Base-by-base conservation (phyloP, 495 filamentous ascomycete species). In the Penicillium coprophilum region DNA sequence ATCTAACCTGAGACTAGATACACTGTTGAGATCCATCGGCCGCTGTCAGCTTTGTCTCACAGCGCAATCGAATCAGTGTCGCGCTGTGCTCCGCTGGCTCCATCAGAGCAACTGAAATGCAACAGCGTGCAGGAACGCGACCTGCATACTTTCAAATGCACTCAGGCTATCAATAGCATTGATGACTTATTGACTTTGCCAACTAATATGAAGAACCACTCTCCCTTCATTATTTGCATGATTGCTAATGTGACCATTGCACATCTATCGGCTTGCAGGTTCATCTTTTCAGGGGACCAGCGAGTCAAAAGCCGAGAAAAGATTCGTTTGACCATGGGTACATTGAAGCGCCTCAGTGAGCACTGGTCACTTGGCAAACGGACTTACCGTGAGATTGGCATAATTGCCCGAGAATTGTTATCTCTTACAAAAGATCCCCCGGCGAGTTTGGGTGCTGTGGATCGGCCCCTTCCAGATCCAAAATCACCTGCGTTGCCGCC, bases 181-280 rank as follows among this genome's bases (percentile, higher is more conserved):
- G 59, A 62, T 15, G 38, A 62, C 3, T 44, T 65, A 0, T 39
- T 65, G 11, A 60, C 63, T 12, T 57, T 65, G 6, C 63, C 63
- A 8, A 62, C 59, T 1, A 58, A 62, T 12, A 57, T 65, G 41
- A 43, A 48, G 2, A 53, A 41, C 0, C 59, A 65, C 28, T 60
- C 63, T 3, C 63, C 63, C 0, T 65, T 65, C 30, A 59, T 65
- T 19, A 62, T 65, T 27, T 65, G 59, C 53, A 65, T 65, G 63
- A 62, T 65, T 38, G 54, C 63, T n/a, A 65, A 65, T 46, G 51
- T 50, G 3, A 49, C 55, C 13, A 65, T 65, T 44, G 63, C 63
- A 7, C 63, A 65, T 45, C 32, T 65, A 3, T 49, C 59, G 0
- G 63, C 63, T 6, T 65, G 63, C 48, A 50, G 63, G 3, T 65